Evolutionary conservation across 805 yeast genomes (phyloP).

Genomic region (Pichia insulana): DNA sequence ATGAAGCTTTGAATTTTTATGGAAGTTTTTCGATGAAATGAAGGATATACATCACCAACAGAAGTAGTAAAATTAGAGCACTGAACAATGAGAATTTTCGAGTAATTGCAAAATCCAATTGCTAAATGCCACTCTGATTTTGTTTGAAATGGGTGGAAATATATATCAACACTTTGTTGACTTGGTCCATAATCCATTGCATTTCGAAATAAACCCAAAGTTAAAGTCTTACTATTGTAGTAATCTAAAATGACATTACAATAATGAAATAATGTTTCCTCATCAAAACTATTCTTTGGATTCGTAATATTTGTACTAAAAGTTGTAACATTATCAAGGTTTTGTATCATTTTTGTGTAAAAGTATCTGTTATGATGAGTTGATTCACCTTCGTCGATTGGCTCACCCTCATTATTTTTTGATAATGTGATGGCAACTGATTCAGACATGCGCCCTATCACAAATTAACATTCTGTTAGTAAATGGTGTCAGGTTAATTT

Average conservation of each 20-base stretch:
- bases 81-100: slow-evolving; percentile 22
- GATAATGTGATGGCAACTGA: not conserved
- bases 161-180: slow-evolving; percentile 12
- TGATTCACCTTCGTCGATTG: too few species aligned
- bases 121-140: slow-evolving; percentile 28
- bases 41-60: not conserved
- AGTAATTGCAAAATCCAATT: slow-evolving; percentile 19
- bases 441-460: not conserved
- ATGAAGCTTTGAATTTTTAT: slow-evolving; percentile 24
- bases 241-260: slow-evolving; percentile 23
- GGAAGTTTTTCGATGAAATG: slow-evolving; percentile 21
- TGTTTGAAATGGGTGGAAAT: slow-evolving; percentile 27
- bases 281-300: not conserved
- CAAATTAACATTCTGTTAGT: not conserved
- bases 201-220: slow-evolving; percentile 19
- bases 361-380: not conserved
- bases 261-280: slow-evolving; percentile 25
- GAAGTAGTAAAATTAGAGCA: slow-evolving; percentile 17
- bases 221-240: slow-evolving; percentile 11
- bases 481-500: not conserved
- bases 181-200: slow-evolving; percentile 24
- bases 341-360: not conserved
- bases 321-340: not conserved
- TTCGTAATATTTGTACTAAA: not conserved
- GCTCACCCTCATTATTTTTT: too few species aligned